Percentiles rank a stretch among this genome's conserved stretches.
Conservation (phyloP, 768 basidiomycete species). For the Tulasnella sp. region DNA sequence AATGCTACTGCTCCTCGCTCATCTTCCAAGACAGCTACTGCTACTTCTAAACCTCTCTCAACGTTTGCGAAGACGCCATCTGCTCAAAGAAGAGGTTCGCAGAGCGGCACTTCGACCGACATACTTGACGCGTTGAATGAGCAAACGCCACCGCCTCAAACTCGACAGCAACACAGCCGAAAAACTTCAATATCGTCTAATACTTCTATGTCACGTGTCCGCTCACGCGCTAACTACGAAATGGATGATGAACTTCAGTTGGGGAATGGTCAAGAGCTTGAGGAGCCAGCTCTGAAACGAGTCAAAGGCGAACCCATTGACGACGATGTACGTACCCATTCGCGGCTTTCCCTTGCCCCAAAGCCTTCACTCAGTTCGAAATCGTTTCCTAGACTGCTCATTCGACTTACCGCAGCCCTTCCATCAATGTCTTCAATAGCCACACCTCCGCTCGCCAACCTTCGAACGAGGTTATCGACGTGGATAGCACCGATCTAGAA, state of each 20-base stretch:
- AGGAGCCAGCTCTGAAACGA: neutral
- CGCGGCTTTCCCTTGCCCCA: neutral
- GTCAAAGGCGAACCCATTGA: neutral
- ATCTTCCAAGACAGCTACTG: neutral
- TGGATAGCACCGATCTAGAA: neutral
- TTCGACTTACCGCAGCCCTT: neutral
- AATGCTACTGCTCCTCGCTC: neutral
- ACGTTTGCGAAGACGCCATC: neutral
- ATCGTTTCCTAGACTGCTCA: neutral
- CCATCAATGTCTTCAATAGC: neutral
- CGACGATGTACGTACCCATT: neutral
- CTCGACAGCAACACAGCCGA: neutral
- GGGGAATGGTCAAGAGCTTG: neutral
- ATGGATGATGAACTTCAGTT: neutral
- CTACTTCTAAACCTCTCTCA: neutral
- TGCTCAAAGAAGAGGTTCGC: neutral
- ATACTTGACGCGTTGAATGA: neutral
- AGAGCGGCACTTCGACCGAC: neutral
- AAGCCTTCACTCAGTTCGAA: neutral
- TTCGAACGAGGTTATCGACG: neutral
- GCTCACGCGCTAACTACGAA: neutral
- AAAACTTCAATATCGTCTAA: neutral
- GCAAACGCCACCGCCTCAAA: neutral
- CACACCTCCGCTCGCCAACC: neutral
- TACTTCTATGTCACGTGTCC: neutral